Conservation (phyloP, 441 rosid species). For the Melastoma candidum region DNA sequence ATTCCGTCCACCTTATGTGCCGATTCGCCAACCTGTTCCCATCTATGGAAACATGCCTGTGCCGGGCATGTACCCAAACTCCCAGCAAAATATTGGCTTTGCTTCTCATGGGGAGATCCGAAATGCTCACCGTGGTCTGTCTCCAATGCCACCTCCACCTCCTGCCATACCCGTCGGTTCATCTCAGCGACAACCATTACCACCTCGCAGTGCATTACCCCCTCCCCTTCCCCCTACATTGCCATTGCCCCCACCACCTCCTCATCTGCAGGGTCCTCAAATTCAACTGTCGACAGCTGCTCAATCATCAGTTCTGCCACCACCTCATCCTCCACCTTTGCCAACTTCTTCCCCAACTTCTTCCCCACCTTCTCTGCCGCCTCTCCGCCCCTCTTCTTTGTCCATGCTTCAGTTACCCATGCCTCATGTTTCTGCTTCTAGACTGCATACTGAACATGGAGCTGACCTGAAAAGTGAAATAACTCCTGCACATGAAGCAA, state of each 20-base stretch:
- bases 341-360: conserved; percentile 27
- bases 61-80: conserved; percentile 17
- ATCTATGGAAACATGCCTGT: conserved; percentile 19
- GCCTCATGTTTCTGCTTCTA: conserved; percentile 14
- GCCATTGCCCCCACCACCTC: conserved; percentile 18
- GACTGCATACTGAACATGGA: conserved; percentile 12
- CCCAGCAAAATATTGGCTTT: conserved; percentile 21
- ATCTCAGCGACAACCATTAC: conserved; percentile 19
- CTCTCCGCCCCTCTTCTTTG: conserved; percentile 14
- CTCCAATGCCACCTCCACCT: conserved; percentile 17
- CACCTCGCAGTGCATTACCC: conserved; percentile 27
- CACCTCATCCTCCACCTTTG: conserved; percentile 24
- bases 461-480: conserved; percentile 1
- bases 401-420: conserved; percentile 2
- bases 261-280: conserved; percentile 21
- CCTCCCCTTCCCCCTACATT: conserved; percentile 20
- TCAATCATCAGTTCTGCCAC: no score
- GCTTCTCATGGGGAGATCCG: conserved; percentile 22
- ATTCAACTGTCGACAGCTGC: no score
- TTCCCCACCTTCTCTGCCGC: conserved; percentile 19
- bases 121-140: conserved; percentile 16
- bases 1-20: conserved; percentile 22
- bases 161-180: conserved; percentile 8
- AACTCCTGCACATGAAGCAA: conserved; percentile 5
- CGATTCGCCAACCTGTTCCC: conserved; percentile 17